phyloP scores from a whole-genome alignment of 805 yeast genomes.

The Soucietia sequanensis region DNA sequence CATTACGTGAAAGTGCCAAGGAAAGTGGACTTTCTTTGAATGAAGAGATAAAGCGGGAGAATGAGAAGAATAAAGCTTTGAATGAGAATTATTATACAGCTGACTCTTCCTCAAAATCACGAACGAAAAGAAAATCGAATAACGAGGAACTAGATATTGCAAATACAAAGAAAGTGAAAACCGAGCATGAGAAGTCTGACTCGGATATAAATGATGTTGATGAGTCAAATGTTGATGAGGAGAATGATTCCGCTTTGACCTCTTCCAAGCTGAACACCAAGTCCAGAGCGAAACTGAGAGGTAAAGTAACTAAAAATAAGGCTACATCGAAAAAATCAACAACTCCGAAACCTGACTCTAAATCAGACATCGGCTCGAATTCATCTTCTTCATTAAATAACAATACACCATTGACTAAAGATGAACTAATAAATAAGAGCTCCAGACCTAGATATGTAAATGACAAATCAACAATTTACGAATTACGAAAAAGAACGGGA shows the following conservation, averaged over 20 bases:
- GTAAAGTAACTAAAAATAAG: slow-evolving; percentile 5
- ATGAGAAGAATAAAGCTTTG: slow-evolving; percentile 7
- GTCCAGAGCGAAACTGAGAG: slow-evolving; percentile 9
- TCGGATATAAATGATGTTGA: slow-evolving; percentile 6
- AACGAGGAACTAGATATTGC: slow-evolving; percentile 7
- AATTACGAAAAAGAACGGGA: slow-evolving; percentile 83
- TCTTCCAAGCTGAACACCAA: slow-evolving; percentile 11
- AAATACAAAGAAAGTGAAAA: slow-evolving; percentile 21
- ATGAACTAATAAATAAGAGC: slow-evolving; percentile 61
- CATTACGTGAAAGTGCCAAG: slow-evolving; percentile 56
- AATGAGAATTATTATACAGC: slow-evolving; percentile 12
- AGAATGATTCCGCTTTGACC: slow-evolving; percentile 4
- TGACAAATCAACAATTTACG: slow-evolving; percentile 69
- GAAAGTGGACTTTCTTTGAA: slow-evolving; percentile 34
- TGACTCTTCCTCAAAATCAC: slow-evolving; percentile 6
- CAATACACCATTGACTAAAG: slow-evolving; percentile 23
- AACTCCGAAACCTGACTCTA: slow-evolving; percentile 19
- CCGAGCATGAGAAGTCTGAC: slow-evolving; percentile 16
- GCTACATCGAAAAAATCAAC: slow-evolving; percentile 3
- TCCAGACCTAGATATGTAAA: slow-evolving; percentile 84
- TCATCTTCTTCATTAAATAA: not conserved
- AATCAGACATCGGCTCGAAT: slow-evolving; percentile 23
- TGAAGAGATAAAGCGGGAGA: slow-evolving; percentile 6
- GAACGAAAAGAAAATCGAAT: not conserved
- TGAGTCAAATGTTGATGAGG: slow-evolving; percentile 15